These are phyloP conservation scores for Thielaviopsis euricoi DNA, from an alignment of 2,329 filamentous ascomycete species.

Conservation along the genomic window DNA sequence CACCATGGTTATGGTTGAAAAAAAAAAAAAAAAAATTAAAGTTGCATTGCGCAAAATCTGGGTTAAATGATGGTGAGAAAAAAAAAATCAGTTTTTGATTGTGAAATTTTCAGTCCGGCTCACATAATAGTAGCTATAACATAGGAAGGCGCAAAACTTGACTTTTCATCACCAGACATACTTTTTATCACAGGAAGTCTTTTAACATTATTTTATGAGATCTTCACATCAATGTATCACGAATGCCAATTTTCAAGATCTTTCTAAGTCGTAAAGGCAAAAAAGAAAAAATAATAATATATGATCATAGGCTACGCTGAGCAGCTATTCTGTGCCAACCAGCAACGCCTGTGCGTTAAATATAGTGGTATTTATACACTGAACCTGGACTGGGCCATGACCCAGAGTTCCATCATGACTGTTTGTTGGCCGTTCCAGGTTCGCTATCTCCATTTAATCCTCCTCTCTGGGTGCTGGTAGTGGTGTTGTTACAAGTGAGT, in stretches of 20 bases:
- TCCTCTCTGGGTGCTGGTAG: not conserved
- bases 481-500: slow-evolving; percentile 3
- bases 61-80: not conserved
- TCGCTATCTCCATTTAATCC: not conserved
- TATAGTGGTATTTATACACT: slow-evolving; percentile 1
- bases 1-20: not conserved
- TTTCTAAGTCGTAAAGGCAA: not conserved
- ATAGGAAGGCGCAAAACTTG: not conserved
- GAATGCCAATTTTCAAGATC: not conserved
- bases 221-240: not conserved
- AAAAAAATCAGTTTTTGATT: too few species aligned
- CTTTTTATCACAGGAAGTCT: too few species aligned
- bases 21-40: too few species aligned
- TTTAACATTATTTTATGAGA: too few species aligned
- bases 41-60: not conserved
- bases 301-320: not conserved
- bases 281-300: too few species aligned
- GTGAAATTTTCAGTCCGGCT: too few species aligned
- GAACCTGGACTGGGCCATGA: not conserved
- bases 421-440: not conserved
- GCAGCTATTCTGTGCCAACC: not conserved
- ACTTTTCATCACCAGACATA: not conserved
- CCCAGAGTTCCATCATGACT: not conserved
- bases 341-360: not conserved
- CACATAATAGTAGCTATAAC: not conserved